Conservation (phyloP, 1,284 basidiomycete genomes). For the Mycena citricolor region DNA sequence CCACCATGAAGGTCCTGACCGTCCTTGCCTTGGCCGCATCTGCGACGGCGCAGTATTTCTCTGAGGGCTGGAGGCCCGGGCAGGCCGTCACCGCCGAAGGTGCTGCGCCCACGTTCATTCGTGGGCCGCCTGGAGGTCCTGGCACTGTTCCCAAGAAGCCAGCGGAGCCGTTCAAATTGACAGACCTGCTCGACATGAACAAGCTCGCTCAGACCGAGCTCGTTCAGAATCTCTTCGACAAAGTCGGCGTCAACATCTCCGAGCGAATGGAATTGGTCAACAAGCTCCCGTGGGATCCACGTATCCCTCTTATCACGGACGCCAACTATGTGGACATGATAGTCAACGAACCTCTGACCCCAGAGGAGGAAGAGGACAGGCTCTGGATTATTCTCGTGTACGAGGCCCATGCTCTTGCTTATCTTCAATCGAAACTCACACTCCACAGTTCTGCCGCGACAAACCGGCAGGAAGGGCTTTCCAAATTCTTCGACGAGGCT, state of each 20-base stretch:
- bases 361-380: slow-evolving; percentile 62
- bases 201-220: slow-evolving; percentile 52
- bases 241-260: slow-evolving; percentile 68
- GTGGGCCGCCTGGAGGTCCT: too few relatives aligned
- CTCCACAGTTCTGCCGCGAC: slow-evolving; percentile 58
- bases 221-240: slow-evolving; percentile 50
- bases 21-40: slow-evolving; percentile 34
- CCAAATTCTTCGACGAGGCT: slow-evolving; percentile 63
- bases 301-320: slow-evolving; percentile 74
- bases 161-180: too few relatives aligned
- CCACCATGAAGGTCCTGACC: slow-evolving; percentile 52
- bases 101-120: too few relatives aligned
- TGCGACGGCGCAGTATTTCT: slow-evolving; percentile 68
- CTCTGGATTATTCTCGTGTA: slow-evolving; percentile 75
- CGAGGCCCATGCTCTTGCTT: slow-evolving; percentile 28
- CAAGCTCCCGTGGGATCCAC: slow-evolving; percentile 57
- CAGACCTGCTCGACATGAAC: slow-evolving; percentile 43
- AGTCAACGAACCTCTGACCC: slow-evolving; percentile 60
- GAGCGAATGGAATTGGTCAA: slow-evolving; percentile 48
- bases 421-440: slow-evolving; percentile 7
- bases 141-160: too few relatives aligned
- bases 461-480: slow-evolving; percentile 58
- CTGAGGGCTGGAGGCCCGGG: slow-evolving; percentile 74
- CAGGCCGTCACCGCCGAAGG: slow-evolving; percentile 50
- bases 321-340: slow-evolving; percentile 69